phyloP scores from a whole-genome alignment of 106 monocot genomes.

The Iris macrosiphon region DNA sequence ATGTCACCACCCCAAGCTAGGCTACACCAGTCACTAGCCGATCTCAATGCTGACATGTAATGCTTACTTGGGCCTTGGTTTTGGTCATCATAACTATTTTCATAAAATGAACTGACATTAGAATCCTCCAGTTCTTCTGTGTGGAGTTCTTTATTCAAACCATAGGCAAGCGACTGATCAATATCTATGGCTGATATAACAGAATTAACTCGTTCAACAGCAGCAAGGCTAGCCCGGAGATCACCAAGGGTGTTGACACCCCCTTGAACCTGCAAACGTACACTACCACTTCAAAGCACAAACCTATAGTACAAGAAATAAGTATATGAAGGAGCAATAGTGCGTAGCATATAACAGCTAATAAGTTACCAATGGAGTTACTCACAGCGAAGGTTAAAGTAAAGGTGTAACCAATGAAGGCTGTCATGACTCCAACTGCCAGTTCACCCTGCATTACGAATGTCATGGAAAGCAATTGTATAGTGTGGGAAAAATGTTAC shows the following conservation, averaged over 20 bases:
- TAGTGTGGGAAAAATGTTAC: neutral
- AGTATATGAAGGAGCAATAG: neutral
- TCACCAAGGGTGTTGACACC: constrained; percentile 95
- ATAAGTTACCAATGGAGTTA: neutral
- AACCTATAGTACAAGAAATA: neutral
- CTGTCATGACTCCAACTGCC: constrained; percentile 87
- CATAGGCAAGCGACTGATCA: constrained; percentile 76
- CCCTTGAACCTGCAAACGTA: constrained; percentile 81
- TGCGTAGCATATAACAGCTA: neutral
- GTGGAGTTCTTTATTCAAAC: constrained; percentile 61
- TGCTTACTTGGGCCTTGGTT: constrained; percentile 11
- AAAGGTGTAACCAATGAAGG: constrained; percentile 98
- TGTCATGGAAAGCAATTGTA: neutral
- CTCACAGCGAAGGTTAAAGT: constrained; percentile 98
- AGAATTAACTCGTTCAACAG: constrained; percentile 85
- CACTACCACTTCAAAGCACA: constrained; percentile 1
- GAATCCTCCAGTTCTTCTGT: constrained; percentile 18
- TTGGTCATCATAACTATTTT: constrained; percentile 24
- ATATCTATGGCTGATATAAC: constrained; percentile 56
- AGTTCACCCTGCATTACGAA: constrained; percentile 90
- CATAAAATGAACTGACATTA: constrained; percentile 23
- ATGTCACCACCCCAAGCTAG: constrained; percentile 92
- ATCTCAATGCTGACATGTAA: constrained; percentile 67
- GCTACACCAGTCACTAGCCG: constrained; percentile 54
- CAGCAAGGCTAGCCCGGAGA: constrained; percentile 76